Evolutionary conservation across 202 grass and related monocot species (phyloP).

Genomic region (Panicum virgatum): DNA sequence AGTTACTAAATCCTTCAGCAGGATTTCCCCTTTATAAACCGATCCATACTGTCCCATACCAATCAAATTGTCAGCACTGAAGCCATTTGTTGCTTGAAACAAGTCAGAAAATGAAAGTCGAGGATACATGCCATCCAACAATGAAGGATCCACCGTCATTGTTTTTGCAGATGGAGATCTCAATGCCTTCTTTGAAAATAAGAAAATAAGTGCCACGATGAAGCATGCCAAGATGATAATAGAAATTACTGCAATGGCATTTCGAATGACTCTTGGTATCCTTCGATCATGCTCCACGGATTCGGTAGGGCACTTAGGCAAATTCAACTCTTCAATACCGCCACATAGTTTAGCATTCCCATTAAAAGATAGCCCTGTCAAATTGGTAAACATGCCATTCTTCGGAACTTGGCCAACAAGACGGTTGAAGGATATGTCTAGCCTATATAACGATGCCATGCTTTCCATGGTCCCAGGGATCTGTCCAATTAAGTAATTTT

Average conservation of each 20-base stretch:
- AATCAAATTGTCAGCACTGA: conserved; percentile 33
- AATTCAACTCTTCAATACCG: conserved; percentile 42
- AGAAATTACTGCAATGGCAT: background rate
- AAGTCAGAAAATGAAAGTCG: conserved; percentile 37
- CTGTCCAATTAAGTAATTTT: conserved; percentile 34
- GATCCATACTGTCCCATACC: conserved; percentile 33
- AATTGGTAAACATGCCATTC: conserved; percentile 50
- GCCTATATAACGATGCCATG: background rate
- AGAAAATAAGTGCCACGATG: conserved; percentile 1
- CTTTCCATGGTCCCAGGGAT: conserved; percentile 34
- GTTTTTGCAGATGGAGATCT: background rate
- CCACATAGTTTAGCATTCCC: conserved; percentile 56
- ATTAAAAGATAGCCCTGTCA: conserved; percentile 17
- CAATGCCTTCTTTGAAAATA: conserved; percentile 3
- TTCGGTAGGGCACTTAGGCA: conserved; percentile 35
- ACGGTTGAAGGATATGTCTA: conserved; percentile 54
- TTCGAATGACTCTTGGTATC: background rate
- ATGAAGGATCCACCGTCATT: background rate
- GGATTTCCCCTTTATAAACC: conserved; percentile 34
- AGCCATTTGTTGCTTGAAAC: conserved; percentile 31
- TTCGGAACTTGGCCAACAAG: conserved; percentile 42
- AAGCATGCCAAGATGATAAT: background rate
- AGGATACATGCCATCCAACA: conserved; percentile 24
- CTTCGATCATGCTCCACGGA: background rate
- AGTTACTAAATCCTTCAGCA: background rate